Percentiles rank a stretch among this genome's conserved stretches.
phyloP scores from a whole-genome alignment of 345 rosid genomes.

The Brassica incana region DNA sequence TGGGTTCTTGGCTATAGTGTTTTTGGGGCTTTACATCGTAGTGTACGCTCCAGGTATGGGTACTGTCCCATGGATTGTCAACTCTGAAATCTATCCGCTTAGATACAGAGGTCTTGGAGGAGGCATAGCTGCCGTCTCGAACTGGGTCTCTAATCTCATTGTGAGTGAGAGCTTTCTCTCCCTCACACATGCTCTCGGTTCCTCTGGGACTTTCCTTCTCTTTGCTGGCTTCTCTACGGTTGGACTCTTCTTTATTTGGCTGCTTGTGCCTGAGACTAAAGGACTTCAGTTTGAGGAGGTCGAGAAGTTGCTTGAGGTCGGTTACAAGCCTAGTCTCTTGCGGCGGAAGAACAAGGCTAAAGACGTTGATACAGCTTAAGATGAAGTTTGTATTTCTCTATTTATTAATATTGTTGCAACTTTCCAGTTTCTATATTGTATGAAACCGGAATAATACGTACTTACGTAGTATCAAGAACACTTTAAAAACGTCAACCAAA shows the following conservation, averaged over 20 bases:
- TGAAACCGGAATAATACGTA: neutral
- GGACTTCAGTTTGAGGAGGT: constrained; percentile 1
- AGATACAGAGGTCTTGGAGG: neutral
- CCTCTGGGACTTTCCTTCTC: neutral
- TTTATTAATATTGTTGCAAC: neutral
- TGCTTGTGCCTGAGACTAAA: neutral
- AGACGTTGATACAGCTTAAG: neutral
- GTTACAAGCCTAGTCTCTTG: neutral
- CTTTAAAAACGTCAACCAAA: neutral
- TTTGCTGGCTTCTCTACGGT: neutral
- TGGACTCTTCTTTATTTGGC: neutral
- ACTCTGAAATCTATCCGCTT: neutral
- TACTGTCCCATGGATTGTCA: neutral
- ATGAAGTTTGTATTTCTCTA: neutral
- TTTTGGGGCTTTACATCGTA: neutral
- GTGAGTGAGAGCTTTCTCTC: neutral
- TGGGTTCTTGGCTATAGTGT: neutral
- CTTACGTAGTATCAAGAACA: neutral
- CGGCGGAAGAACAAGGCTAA: neutral
- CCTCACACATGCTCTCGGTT: neutral
- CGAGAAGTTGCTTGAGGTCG: neutral
- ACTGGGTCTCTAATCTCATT: neutral
- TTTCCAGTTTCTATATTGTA: neutral
- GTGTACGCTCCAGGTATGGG: neutral
- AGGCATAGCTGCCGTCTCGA: neutral